Conservation (phyloP, 2,329 filamentous ascomycete species). For the Colletotrichum musae region DNA sequence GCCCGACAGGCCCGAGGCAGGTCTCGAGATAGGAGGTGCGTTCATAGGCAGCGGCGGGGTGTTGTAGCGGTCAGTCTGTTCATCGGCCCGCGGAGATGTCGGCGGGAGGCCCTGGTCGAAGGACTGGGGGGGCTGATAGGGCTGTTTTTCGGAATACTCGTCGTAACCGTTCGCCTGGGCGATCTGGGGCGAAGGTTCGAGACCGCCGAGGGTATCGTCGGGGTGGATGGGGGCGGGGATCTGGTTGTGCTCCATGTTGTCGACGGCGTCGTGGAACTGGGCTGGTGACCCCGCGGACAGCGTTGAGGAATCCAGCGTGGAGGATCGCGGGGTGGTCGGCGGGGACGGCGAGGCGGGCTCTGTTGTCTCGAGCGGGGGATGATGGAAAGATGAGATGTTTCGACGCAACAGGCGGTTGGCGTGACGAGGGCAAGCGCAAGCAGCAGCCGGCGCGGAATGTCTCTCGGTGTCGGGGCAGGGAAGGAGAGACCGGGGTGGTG, state of each 20-base stretch:
- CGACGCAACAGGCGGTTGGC: constrained; percentile 9
- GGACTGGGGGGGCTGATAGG: constrained; percentile 62
- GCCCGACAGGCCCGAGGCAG: constrained; percentile 68
- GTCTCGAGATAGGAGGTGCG: constrained; percentile 64
- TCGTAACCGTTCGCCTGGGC: constrained; percentile 52
- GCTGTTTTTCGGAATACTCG: constrained; percentile 46
- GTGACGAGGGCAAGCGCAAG: constrained; percentile 16
- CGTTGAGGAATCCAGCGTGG: constrained; percentile 68
- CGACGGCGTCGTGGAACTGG: constrained; percentile 68
- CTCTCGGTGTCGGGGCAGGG: background rate
- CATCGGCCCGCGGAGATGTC: constrained; percentile 56
- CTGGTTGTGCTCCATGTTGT: constrained; percentile 65
- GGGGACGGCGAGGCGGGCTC: constrained; percentile 28
- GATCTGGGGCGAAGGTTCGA: constrained; percentile 64
- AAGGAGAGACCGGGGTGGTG: constrained; percentile 23
- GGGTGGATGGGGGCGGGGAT: constrained; percentile 53
- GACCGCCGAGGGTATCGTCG: constrained; percentile 65
- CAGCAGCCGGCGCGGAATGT: constrained; percentile 19
- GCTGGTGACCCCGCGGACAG: constrained; percentile 64
- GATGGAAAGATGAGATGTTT: constrained; percentile 35
- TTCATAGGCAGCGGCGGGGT: constrained; percentile 59
- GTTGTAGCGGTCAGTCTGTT: constrained; percentile 60
- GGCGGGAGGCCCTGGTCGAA: constrained; percentile 63
- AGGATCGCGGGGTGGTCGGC: constrained; percentile 36
- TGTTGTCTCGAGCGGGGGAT: constrained; percentile 42